These are phyloP conservation scores for Sambucus nigra DNA, from an alignment of 129 eudicot genomes.

Conservation along the genomic window DNA sequence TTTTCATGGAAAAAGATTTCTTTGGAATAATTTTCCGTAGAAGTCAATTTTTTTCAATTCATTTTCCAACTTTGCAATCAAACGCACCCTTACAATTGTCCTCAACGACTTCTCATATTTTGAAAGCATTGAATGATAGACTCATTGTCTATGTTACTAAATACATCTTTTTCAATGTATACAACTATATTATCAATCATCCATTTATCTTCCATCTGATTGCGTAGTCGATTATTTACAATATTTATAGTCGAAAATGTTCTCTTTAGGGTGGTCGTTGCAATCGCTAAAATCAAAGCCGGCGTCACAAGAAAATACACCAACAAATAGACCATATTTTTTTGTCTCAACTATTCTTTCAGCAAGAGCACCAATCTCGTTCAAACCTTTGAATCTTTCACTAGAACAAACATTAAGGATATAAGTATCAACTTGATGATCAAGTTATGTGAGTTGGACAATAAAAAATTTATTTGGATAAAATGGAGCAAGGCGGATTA, in stretches of 20 bases:
- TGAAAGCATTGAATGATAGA: background rate
- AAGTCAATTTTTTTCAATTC: too few relatives aligned
- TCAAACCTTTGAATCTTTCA: too few relatives aligned
- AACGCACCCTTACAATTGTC: too few relatives aligned
- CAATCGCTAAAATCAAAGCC: background rate
- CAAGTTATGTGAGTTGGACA: background rate
- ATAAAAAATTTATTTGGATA: background rate
- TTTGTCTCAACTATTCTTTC: conserved; percentile 2
- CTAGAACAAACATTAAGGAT: background rate
- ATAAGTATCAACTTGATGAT: background rate
- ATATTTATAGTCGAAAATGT: conserved; percentile 3
- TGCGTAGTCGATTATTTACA: background rate
- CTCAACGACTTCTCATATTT: too few relatives aligned
- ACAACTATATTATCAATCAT: conserved; percentile 1
- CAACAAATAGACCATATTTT: background rate
- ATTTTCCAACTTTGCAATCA: too few relatives aligned
- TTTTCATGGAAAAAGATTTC: too few relatives aligned
- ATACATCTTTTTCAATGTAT: conserved; percentile 1
- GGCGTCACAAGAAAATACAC: background rate
- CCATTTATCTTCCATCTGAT: background rate
- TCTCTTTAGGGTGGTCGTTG: background rate
- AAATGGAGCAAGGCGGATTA: background rate
- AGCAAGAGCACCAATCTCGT: background rate
- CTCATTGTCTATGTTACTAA: background rate
- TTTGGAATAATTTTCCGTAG: too few relatives aligned